Base-by-base conservation (phyloP, 148 eudicot genomes). In the Drosera capensis region DNA sequence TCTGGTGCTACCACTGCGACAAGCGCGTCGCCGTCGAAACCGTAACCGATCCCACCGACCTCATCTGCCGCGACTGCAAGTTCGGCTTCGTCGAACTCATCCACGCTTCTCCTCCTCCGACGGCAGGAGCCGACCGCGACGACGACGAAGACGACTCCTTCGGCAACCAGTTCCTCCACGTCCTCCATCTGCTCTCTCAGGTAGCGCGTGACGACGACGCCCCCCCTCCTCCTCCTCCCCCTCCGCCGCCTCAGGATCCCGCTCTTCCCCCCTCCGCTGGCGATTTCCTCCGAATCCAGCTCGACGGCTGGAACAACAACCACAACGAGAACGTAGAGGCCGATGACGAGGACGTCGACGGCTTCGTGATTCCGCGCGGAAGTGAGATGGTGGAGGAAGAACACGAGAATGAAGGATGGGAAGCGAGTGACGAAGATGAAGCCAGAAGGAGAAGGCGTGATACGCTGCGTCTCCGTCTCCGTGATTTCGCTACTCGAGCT, bases 51-150 rank as follows among this genome's bases (percentile, higher is more conserved):
- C 64, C 73, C 1, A 11, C 45, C 36, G 77, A 76, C 51, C 54
- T 79, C 49, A 39, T 77, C 26, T 87, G 96, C 60, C 23, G 3
- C 62, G 90, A 77, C n/a, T 87, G 96, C 59, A 74, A 72, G 31
- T 68, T 62, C 66, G 96, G 96, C 7, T 87, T 87, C 53, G 85
- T 87, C 19, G 96, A 82, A 43, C 40, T 59, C 14, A 54, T 82
- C 56, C 21, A 68, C n/a, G 20, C 56, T 48, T 3, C 55, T 34
- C 6, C n/a, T 11, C 13, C 38, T 16, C 40, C 23, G 13, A 57
- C 48, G 60, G 26, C 45, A 20, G 31, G 14, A 0, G 37, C n/a
- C n/a, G n/a, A 5, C 16, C 39, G 12, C 3, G 57, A 42, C 8
- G 14, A 31, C 40, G 29, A 39, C 28, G 82, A 68, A 42, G 75